A percentile compares a stretch with the other conserved stretches of the same genome.
These are phyloP conservation scores for Penicillium antarcticum DNA, from an alignment of 495 filamentous ascomycete genomes.

Conservation along the genomic window DNA sequence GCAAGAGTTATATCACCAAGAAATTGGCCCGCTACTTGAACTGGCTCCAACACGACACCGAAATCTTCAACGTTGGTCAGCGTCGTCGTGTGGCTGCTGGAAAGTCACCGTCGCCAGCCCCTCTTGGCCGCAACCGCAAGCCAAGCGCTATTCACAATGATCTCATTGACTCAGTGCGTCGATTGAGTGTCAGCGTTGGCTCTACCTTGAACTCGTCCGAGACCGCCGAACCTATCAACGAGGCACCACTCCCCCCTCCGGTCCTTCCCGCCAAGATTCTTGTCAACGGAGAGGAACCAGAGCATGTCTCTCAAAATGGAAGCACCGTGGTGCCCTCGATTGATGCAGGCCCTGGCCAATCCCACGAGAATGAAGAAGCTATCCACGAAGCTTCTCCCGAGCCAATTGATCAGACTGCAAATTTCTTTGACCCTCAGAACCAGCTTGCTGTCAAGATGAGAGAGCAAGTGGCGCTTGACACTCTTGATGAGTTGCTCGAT, in stretches of 20 bases:
- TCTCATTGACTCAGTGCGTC: constrained; percentile 42
- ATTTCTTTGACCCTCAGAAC: constrained; percentile 93
- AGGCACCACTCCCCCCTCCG: constrained; percentile 31
- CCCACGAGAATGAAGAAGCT: constrained; percentile 17
- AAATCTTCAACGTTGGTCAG: constrained; percentile 96
- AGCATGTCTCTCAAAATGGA: constrained; percentile 23
- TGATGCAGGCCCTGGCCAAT: constrained; percentile 18
- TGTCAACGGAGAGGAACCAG: constrained; percentile 44
- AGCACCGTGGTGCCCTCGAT: constrained; percentile 29
- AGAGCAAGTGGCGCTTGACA: constrained; percentile 89
- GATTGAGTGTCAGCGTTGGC: constrained; percentile 41
- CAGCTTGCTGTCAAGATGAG: constrained; percentile 74
- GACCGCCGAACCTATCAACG: constrained; percentile 20
- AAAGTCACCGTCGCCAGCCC: constrained; percentile 38
- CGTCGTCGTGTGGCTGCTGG: constrained; percentile 78
- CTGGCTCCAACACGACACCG: constrained; percentile 93
- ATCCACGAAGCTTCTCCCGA: constrained; percentile 40
- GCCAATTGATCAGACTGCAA: constrained; percentile 80
- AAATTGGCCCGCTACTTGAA: constrained; percentile 93
- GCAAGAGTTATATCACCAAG: constrained; percentile 98
- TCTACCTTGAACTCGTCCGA: constrained; percentile 20
- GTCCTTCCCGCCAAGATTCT: constrained; percentile 46
- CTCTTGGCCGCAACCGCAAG: constrained; percentile 16
- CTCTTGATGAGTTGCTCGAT: constrained; percentile 84
- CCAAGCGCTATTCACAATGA: constrained; percentile 37